Percentiles rank a stretch among this genome's conserved stretches.
These are phyloP conservation scores for Talinum fruticosum DNA, from an alignment of 148 eudicot genomes.

Conservation along the genomic window DNA sequence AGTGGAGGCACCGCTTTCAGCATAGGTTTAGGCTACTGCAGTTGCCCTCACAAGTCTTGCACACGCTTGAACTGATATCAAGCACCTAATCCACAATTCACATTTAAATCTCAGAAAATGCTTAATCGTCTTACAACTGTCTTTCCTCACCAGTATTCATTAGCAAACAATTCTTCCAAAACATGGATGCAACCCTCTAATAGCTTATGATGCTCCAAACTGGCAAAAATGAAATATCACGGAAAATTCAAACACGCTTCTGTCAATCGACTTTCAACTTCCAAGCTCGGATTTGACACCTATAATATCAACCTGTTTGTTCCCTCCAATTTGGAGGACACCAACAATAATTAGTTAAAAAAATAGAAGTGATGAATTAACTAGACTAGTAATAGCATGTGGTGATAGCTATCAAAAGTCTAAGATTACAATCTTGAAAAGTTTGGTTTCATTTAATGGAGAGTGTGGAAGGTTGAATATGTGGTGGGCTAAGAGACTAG, in stretches of 20 bases:
- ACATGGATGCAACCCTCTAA: neutral
- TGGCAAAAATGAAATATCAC: neutral
- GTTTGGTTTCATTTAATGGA: no score
- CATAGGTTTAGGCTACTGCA: neutral
- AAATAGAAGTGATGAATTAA: no score
- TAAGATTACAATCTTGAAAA: no score
- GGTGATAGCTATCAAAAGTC: no score
- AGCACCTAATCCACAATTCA: neutral
- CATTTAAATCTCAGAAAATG: neutral
- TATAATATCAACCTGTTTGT: no score
- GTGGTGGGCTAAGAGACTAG: no score
- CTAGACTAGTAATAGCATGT: no score
- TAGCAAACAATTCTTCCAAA: neutral
- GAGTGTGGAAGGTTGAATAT: no score
- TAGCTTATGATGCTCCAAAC: neutral
- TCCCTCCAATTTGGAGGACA: no score
- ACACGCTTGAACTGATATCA: neutral
- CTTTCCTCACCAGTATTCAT: neutral
- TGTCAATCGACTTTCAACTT: neutral
- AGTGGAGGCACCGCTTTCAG: neutral
- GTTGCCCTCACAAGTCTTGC: neutral
- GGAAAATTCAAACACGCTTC: neutral
- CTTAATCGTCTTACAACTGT: neutral
- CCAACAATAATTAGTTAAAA: no score
- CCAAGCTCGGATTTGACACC: neutral